phyloP scores from a whole-genome alignment of 2,329 filamentous ascomycete species.

The Alternaria ventricosa region DNA sequence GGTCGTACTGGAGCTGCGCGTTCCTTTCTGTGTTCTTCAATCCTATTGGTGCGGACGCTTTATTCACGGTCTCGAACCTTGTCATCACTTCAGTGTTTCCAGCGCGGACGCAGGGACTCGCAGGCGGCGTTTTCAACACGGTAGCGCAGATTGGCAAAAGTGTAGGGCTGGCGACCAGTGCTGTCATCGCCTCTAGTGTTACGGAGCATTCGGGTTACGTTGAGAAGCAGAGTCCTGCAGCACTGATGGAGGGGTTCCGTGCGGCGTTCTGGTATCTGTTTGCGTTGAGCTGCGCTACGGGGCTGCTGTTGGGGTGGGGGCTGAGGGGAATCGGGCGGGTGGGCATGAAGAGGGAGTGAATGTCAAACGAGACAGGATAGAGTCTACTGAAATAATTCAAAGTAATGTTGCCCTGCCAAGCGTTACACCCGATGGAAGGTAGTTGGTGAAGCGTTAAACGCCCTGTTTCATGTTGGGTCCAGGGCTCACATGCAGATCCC shows the following conservation, averaged over 20 bases:
- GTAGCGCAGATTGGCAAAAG: conserved; percentile 53
- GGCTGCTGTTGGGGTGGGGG: conserved; percentile 47
- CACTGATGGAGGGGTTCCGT: conserved; percentile 51
- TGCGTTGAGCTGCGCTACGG: conserved; percentile 39
- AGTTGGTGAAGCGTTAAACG: not conserved
- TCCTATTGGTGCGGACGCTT: conserved; percentile 52
- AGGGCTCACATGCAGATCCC: not conserved
- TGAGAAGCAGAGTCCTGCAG: conserved; percentile 42
- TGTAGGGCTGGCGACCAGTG: conserved; percentile 49
- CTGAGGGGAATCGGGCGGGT: conserved; percentile 54
- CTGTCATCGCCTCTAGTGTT: conserved; percentile 46
- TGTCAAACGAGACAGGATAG: not conserved
- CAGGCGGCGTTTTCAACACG: conserved; percentile 56
- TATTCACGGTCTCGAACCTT: conserved; percentile 54
- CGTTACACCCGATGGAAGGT: not conserved
- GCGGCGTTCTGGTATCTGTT: conserved; percentile 55
- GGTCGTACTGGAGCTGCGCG: conserved; percentile 57
- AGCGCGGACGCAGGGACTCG: conserved; percentile 50
- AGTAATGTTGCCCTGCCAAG: conserved; percentile 9
- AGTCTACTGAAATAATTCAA: not conserved
- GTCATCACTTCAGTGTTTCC: conserved; percentile 54
- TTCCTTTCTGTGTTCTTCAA: conserved; percentile 55
- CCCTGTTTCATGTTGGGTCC: not conserved
- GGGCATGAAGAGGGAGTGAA: conserved; percentile 50
- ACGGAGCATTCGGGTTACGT: conserved; percentile 27